Percentiles rank a stretch among this genome's conserved stretches.
phyloP scores from a whole-genome alignment of 257 asterid species.

The Solanum appendiculatum region DNA sequence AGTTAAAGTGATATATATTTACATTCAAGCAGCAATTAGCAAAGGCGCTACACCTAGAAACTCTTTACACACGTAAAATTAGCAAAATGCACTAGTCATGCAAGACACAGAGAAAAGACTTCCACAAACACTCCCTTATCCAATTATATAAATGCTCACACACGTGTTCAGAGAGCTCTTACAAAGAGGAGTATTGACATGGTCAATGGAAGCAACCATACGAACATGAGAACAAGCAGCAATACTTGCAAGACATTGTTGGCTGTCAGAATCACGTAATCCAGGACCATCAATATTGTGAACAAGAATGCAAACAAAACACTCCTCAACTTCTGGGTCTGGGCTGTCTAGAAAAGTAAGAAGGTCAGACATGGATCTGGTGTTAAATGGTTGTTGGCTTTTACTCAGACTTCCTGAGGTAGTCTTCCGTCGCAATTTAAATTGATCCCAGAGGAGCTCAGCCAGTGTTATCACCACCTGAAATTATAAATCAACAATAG shows the following conservation, averaged over 20 bases:
- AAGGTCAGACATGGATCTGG: conserved; percentile 74
- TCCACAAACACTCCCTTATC: neutral
- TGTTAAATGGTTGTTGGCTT: conserved; percentile 50
- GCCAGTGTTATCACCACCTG: conserved; percentile 71
- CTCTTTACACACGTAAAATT: neutral
- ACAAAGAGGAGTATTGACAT: conserved; percentile 85
- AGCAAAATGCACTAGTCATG: neutral
- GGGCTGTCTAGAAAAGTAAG: conserved; percentile 62
- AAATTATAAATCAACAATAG: neutral
- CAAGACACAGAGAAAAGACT: neutral
- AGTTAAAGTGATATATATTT: neutral
- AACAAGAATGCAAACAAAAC: conserved; percentile 54
- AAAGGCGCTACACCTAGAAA: neutral
- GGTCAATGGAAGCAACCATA: conserved; percentile 80
- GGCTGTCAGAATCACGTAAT: conserved; percentile 77
- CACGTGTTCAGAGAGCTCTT: conserved; percentile 24
- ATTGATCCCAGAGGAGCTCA: conserved; percentile 74
- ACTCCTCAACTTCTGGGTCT: conserved; percentile 41
- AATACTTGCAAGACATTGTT: conserved; percentile 68
- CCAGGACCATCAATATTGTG: conserved; percentile 90
- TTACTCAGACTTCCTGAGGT: conserved; percentile 24
- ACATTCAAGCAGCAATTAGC: neutral
- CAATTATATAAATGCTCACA: neutral
- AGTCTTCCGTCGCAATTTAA: conserved; percentile 42
- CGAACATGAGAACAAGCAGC: conserved; percentile 83